phyloP scores from a whole-genome alignment of 768 basidiomycete species.

The Mycena floridula region DNA sequence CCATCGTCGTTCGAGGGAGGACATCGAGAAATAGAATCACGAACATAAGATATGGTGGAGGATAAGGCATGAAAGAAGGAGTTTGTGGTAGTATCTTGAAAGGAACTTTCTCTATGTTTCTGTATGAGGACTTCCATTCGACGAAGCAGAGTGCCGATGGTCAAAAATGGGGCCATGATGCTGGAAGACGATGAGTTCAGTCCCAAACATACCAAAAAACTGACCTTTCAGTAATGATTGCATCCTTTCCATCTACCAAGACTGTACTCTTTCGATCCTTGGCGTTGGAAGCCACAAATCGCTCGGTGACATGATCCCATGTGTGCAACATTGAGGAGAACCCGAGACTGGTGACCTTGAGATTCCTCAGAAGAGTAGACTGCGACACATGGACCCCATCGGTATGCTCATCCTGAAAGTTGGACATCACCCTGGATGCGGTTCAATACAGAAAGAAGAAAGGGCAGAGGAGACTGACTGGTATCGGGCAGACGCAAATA shows the following conservation, averaged over 20 bases:
- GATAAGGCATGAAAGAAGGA: slow-evolving; percentile 64
- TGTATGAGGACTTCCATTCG: slow-evolving; percentile 53
- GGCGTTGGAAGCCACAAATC: slow-evolving; percentile 44
- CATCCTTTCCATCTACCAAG: slow-evolving; percentile 52
- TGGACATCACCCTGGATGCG: slow-evolving; percentile 40
- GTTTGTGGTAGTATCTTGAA: slow-evolving; percentile 46
- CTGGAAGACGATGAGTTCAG: slow-evolving; percentile 24
- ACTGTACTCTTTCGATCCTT: slow-evolving; percentile 29
- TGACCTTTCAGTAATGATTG: slow-evolving; percentile 52
- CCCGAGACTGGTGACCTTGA: slow-evolving; percentile 57
- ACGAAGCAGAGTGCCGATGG: slow-evolving; percentile 61
- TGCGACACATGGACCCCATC: slow-evolving; percentile 40
- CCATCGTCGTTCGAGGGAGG: slow-evolving; percentile 28
- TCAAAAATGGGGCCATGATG: slow-evolving; percentile 54
- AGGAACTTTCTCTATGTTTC: slow-evolving; percentile 43
- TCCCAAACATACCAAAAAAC: slow-evolving; percentile 1
- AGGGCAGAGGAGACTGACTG: slow-evolving; percentile 36
- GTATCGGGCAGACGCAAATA: slow-evolving; percentile 53
- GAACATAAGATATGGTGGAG: slow-evolving; percentile 44
- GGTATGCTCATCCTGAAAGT: slow-evolving; percentile 28
- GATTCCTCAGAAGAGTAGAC: slow-evolving; percentile 41
- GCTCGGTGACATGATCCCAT: slow-evolving; percentile 54
- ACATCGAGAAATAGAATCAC: slow-evolving; percentile 34
- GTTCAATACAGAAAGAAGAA: slow-evolving; percentile 1
- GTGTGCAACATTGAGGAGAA: slow-evolving; percentile 58